Base-by-base conservation (phyloP, 1,284 basidiomycete species). In the Fomitopsis betulina region DNA sequence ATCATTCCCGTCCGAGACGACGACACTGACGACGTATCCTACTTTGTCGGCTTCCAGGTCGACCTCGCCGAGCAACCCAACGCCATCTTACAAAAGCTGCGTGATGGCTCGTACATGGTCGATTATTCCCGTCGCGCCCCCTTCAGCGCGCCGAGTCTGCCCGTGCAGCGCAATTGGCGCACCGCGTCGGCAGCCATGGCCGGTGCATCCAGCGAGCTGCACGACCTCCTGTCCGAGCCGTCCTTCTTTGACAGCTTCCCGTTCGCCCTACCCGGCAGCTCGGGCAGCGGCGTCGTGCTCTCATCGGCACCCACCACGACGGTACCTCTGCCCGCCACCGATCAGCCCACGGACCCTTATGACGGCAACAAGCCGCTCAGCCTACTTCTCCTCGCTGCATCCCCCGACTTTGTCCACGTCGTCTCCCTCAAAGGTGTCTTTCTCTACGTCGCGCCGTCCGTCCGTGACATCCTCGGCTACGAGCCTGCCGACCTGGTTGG, bases 381-480 rank as follows among this genome's bases (percentile, higher is more conserved):
- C 56, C 79, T 88, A 60, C 73, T 92, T 51, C 76, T 95, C 25
- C 82, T 95, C 56, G 85, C 88, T 62, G 76, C 83, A 51, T 75
- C 76, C 12, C 80, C 86, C 52, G 94, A 97, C 70, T 93, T 96
- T 69, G 78, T 97, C 32, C 89, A 93, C 68, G 94, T 97, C 42
- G 80, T 98, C 30, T 95, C 93, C 5, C 85, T 98, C 63, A 97
- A 97, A 68, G 96, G 96, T n/a, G 82, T 83, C 8, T 94, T 98
- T 75, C 83, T 96, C 54, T 98, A 97, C 70, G 91, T 94, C 57
- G 92, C 94, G 0, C 93, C 93, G 0, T 83, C 86, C n/a, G 84
- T 95, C 17, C 75, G 81, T 17, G 76, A 81, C 33, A 82, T 92
- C 12, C 79, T 96, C 27, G 93, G 93, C 33, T 94, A 93, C 73